Base-by-base conservation (phyloP, 495 filamentous ascomycete species). In the Penicillium macrosclerotiorum region DNA sequence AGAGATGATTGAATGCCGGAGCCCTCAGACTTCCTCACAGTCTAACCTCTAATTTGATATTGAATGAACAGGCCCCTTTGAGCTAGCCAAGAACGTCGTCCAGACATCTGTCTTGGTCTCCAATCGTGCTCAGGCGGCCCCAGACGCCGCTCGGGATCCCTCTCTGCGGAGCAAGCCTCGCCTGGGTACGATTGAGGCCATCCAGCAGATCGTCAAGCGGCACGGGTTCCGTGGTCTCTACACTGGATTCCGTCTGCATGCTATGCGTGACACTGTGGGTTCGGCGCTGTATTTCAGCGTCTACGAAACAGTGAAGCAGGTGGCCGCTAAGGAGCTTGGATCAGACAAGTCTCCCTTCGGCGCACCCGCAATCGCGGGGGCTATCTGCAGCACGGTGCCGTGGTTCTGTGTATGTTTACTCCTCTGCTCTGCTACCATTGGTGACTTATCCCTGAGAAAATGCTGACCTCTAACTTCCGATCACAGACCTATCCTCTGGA, bases 211-310 rank as follows among this genome's bases (percentile, higher is more conserved):
- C 37, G 73, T 95, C 32, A 79, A 82, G 63, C 82, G 90, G 40
- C 76, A 88, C 48, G 91, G 91, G 20, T 68, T 89, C 42, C 63
- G 73, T 24, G 91, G 91, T 4, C 71, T 96, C 45, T 96, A 95
- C 64, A 90, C 88, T 3, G 91, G 90, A 13, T 89, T 93, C 65
- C 79, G 81, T 50, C 71, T 94, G 29, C 91, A 96, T 49, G 65
- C 65, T 78, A 80, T 94, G 60, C 81, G 91, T 35, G 91, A 96
- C 60, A 93, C 88, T 0, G 75, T 95, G 36, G 91, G 91, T 18
- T 93, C 91, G 2, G 89, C 78, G 2, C 83, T 95, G 42, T 96
- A 96, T 63, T 96, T 96, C 58, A 82, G 84, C 45, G 87, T 90
- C 49, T 96, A 96, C 60, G 91, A 96, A 60, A 88, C 84, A 51